Evolutionary conservation across 2,329 filamentous ascomycete species (phyloP).

Genomic region (Ophiocordyceps robertsii): DNA sequence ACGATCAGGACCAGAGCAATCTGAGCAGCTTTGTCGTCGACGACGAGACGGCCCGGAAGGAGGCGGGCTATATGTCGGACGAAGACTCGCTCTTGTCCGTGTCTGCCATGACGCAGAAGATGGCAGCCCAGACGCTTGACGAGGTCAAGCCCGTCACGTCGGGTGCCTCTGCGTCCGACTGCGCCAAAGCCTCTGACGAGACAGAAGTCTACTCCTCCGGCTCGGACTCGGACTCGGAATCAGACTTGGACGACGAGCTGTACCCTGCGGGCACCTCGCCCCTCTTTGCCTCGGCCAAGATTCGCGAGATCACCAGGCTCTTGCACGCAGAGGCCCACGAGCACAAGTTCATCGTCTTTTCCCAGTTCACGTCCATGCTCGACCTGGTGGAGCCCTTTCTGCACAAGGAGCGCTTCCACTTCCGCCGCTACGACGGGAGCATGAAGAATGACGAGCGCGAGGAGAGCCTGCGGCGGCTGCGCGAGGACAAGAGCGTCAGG

Average conservation of each 20-base stretch:
- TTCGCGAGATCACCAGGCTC: slow-evolving; percentile 71
- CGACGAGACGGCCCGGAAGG: slow-evolving; percentile 28
- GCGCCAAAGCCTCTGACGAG: not conserved
- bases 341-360: slow-evolving; percentile 98
- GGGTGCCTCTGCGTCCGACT: not conserved
- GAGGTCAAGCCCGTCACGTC: slow-evolving; percentile 7
- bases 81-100: slow-evolving; percentile 21
- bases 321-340: slow-evolving; percentile 63
- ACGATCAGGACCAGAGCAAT: slow-evolving; percentile 38
- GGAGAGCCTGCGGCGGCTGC: slow-evolving; percentile 64
- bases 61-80: slow-evolving; percentile 13
- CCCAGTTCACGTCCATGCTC: slow-evolving; percentile 96
- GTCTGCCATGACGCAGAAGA: slow-evolving; percentile 21
- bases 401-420: slow-evolving; percentile 56
- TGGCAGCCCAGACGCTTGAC: slow-evolving; percentile 22
- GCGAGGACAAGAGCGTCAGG: slow-evolving; percentile 60
- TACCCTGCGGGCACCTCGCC: slow-evolving; percentile 18
- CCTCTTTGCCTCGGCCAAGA: slow-evolving; percentile 72
- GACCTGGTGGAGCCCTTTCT: slow-evolving; percentile 92
- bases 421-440: slow-evolving; percentile 82
- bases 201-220: slow-evolving; percentile 21
- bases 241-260: slow-evolving; percentile 15
- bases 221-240: slow-evolving; percentile 22
- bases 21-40: slow-evolving; percentile 42
- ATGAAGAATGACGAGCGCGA: slow-evolving; percentile 94